Evolutionary conservation across 495 filamentous ascomycete genomes (phyloP), one percentile per base, ranked within the genome.

Genomic region (Penicillium coffeae): DNA sequence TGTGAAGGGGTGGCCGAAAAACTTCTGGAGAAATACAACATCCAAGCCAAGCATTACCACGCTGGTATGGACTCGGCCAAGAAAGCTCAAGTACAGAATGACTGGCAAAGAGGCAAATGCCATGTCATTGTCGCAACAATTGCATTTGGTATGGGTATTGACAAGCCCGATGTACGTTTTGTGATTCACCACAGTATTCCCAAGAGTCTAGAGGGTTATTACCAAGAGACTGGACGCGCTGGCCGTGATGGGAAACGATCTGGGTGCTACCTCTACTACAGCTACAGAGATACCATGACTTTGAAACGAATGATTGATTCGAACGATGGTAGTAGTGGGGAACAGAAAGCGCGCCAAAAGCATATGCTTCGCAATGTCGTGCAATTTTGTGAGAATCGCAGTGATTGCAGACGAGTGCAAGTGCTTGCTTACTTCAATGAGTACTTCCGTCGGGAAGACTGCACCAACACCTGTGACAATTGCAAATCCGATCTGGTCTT

Each of bases 41-140:
- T 97, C 60, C 79, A 77, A 45, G 89, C 92, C 13, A 66, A 80
- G 12, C 83, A 95, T 63, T 99, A 93, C 60, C 93, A 99, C 66
- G 92, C 92, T 9, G 78, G 76, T 4, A 82, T 97, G 68, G 65
- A 79, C 2, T 46, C 83, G 0, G 56, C 75, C 7, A 77, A 85
- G 14, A 92, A 88, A 63, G 65, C 69, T 1, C 45, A 75, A 5
- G 75, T 90, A 5, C 94, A 96, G 60, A 77, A 76, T 46, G 57
- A 81, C 3, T 99, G 93, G 93, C 94, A 97, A 61, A 61, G 65
- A 18, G 88, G 90, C 2, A 69, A 71, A 50, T 78, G 81, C 51
- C 84, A 95, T 50, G 89, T 99, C 27, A 92, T 99, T 19, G 93
- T 99, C 21, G 94, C 93, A n/a, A 99, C 93, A 0, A 96, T 97